Evolutionary conservation across 2,329 filamentous ascomycete genomes (phyloP).

Genomic region (Pseudopithomyces chartarum): DNA sequence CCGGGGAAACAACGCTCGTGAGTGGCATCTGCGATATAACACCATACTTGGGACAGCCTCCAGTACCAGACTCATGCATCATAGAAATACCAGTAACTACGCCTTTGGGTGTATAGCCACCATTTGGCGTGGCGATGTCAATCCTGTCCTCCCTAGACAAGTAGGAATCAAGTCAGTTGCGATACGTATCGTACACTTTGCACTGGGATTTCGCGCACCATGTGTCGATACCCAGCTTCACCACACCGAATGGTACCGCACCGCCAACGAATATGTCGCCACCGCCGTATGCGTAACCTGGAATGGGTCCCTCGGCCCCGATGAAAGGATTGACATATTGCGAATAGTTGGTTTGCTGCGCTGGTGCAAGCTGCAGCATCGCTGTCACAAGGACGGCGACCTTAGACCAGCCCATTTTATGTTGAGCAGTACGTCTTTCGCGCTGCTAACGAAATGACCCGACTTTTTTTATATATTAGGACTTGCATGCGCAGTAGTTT

Average conservation of each 20-base stretch:
- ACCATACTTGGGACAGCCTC: slow-evolving; percentile 72
- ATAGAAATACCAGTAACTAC: slow-evolving; percentile 42
- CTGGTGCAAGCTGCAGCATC: neutral
- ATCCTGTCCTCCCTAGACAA: slow-evolving; percentile 19
- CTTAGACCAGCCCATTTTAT: neutral
- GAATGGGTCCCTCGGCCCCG: slow-evolving; percentile 53
- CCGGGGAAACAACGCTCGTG: slow-evolving; percentile 48
- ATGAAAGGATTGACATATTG: slow-evolving; percentile 58
- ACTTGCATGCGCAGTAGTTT: too few species aligned
- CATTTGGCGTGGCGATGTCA: slow-evolving; percentile 33
- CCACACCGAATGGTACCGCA: slow-evolving; percentile 39
- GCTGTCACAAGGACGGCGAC: neutral
- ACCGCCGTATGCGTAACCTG: slow-evolving; percentile 50
- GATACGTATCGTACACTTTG: too few species aligned
- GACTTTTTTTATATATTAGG: too few species aligned
- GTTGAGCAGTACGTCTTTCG: too few species aligned
- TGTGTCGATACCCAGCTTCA: slow-evolving; percentile 44
- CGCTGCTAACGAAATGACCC: too few species aligned
- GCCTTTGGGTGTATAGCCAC: slow-evolving; percentile 45
- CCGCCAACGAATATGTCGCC: slow-evolving; percentile 43
- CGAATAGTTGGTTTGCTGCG: slow-evolving; percentile 39
- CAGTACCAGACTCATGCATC: slow-evolving; percentile 55
- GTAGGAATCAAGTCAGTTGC: too few species aligned
- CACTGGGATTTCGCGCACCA: slow-evolving; percentile 4
- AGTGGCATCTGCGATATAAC: slow-evolving; percentile 60